Conservation (phyloP, 371 early-diverging fungal genomes). For the Lichtheimia ornata region DNA sequence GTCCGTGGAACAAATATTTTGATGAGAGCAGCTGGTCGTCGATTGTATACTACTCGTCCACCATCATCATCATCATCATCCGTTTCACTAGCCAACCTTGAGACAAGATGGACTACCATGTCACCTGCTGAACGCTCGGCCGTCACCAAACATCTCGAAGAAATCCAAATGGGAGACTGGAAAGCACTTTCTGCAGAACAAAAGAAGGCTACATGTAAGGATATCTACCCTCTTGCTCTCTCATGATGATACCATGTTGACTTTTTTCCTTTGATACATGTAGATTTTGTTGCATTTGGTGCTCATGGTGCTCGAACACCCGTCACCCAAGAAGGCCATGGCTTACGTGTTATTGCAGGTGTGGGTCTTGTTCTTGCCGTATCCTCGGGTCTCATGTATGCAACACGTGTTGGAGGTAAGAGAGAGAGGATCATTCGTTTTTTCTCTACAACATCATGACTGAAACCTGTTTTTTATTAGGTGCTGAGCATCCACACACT, state of each 20-base stretch:
- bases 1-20: not conserved
- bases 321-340: constrained; percentile 71
- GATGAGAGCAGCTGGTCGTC: not conserved
- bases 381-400: constrained; percentile 64
- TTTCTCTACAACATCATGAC: not conserved
- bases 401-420: constrained; percentile 68
- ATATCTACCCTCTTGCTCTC: not conserved
- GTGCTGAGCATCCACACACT: constrained; percentile 73
- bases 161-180: constrained; percentile 94
- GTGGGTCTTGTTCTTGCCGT: constrained; percentile 58
- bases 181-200: constrained; percentile 85
- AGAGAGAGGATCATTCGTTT: not conserved
- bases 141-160: constrained; percentile 78
- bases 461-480: constrained; percentile 11
- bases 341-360: constrained; percentile 73
- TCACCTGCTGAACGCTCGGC: constrained; percentile 82
- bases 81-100: constrained; percentile 70
- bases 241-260: not conserved
- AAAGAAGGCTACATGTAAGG: constrained; percentile 92
- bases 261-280: not conserved
- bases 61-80: constrained; percentile 23
- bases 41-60: not conserved
- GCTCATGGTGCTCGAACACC: constrained; percentile 90
- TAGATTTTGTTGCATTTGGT: constrained; percentile 92
- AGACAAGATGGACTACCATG: constrained; percentile 84